phyloP scores from a whole-genome alignment of 176 grass and related monocot genomes.

The Lolium rigidum region DNA sequence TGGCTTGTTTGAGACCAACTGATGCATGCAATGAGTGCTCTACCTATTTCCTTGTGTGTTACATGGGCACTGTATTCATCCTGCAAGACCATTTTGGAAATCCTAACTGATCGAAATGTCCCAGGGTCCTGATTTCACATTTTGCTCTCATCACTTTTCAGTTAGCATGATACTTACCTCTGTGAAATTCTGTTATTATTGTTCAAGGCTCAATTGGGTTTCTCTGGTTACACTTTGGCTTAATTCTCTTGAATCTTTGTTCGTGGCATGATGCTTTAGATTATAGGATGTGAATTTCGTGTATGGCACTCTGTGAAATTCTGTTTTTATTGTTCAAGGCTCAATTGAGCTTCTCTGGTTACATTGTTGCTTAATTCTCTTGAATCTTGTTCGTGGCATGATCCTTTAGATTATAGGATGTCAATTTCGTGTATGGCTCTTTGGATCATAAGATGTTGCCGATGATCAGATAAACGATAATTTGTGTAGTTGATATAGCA shows the following conservation, averaged over 20 bases:
- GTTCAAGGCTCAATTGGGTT: background rate
- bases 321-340: background rate
- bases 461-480: background rate
- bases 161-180: background rate
- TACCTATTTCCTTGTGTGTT: background rate
- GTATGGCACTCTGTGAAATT: background rate
- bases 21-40: background rate
- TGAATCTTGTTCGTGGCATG: background rate
- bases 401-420: background rate
- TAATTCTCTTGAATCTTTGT: background rate
- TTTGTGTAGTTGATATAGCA: background rate
- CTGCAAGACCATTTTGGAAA: background rate
- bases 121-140: too few relatives aligned
- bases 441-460: background rate
- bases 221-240: background rate
- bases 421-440: background rate
- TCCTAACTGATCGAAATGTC: background rate
- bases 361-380: background rate
- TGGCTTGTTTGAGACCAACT: background rate
- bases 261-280: background rate
- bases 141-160: background rate
- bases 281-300: background rate
- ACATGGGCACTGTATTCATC: background rate
- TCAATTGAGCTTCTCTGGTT: background rate
- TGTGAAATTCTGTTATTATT: conserved; percentile 20